Conservation (phyloP, 768 basidiomycete genomes). For the Leccinum longicurvipes region DNA sequence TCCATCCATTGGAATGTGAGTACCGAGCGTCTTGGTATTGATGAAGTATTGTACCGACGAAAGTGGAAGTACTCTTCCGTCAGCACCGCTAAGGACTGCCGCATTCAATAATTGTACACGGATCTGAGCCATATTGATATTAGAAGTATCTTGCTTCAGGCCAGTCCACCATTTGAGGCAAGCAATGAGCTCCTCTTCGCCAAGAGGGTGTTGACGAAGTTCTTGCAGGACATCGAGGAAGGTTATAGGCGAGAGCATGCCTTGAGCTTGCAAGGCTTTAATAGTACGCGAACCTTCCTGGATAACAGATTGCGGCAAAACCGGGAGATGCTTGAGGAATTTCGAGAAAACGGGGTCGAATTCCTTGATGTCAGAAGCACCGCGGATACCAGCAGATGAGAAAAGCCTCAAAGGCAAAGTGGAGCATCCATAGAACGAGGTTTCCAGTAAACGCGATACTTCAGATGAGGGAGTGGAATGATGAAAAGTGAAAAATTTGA, state of each 20-base stretch:
- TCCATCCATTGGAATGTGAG: conserved; percentile 40
- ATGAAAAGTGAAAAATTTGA: conserved; percentile 89
- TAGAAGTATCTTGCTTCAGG: conserved; percentile 36
- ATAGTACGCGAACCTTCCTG: conserved; percentile 59
- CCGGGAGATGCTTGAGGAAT: conserved; percentile 78
- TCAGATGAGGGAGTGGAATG: conserved; percentile 82
- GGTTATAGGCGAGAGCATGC: conserved; percentile 68
- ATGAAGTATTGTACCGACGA: conserved; percentile 69
- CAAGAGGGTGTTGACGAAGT: conserved; percentile 65
- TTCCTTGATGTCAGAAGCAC: conserved; percentile 37
- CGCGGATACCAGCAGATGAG: conserved; percentile 9
- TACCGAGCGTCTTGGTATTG: conserved; percentile 54
- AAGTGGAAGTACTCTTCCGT: conserved; percentile 64
- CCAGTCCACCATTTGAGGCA: conserved; percentile 86
- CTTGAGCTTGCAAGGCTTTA: conserved; percentile 53
- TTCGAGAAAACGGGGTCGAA: conserved; percentile 66
- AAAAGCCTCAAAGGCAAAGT: conserved; percentile 5
- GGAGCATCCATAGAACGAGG: conserved; percentile 48
- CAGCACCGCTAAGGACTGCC: conserved; percentile 51
- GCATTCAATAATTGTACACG: conserved; percentile 67
- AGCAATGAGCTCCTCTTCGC: conserved; percentile 69
- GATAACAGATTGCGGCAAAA: conserved; percentile 61
- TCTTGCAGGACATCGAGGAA: conserved; percentile 83
- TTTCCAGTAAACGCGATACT: conserved; percentile 68
- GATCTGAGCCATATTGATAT: conserved; percentile 39